Evolutionary conservation across 768 basidiomycete species (phyloP).

Genomic region (Nidularia sp.): DNA sequence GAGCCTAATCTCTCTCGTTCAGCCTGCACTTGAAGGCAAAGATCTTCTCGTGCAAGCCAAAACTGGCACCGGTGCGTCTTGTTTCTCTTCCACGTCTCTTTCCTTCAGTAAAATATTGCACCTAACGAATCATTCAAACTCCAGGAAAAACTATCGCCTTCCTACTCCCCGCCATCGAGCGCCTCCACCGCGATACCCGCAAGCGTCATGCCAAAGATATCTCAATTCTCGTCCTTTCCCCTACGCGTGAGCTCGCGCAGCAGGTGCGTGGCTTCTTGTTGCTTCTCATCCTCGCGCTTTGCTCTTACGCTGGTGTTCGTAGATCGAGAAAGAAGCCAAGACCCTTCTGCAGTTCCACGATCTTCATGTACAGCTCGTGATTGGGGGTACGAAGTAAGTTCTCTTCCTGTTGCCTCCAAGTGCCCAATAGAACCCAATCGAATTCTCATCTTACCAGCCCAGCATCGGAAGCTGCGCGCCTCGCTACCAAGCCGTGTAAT

Average conservation of each 20-base stretch:
- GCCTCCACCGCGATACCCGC: constrained; percentile 38
- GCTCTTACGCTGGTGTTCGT: no score
- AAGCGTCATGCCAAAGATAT: constrained; percentile 19
- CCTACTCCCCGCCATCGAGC: constrained; percentile 71
- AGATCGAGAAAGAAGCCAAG: constrained; percentile 64
- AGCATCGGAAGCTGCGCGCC: constrained; percentile 9
- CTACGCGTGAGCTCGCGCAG: constrained; percentile 70
- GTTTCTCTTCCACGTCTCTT: background rate
- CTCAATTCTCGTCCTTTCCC: constrained; percentile 65
- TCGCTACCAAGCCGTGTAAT: constrained; percentile 29
- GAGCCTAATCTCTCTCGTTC: background rate
- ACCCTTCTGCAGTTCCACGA: constrained; percentile 33
- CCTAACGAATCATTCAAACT: background rate
- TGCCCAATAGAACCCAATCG: background rate
- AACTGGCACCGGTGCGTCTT: constrained; percentile 55
- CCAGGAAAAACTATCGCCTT: constrained; percentile 71
- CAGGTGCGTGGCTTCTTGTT: constrained; percentile 12
- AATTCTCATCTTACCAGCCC: constrained; percentile 8
- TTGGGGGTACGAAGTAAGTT: constrained; percentile 51
- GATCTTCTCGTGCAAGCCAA: constrained; percentile 51
- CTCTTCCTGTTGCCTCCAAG: background rate
- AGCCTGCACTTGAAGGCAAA: constrained; percentile 35
- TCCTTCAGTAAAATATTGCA: background rate
- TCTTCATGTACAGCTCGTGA: constrained; percentile 42
- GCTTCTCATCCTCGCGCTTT: no score